Evolutionary conservation across 371 early-diverging fungal species (phyloP).

Genomic region (Gilbertella persicaria): DNA sequence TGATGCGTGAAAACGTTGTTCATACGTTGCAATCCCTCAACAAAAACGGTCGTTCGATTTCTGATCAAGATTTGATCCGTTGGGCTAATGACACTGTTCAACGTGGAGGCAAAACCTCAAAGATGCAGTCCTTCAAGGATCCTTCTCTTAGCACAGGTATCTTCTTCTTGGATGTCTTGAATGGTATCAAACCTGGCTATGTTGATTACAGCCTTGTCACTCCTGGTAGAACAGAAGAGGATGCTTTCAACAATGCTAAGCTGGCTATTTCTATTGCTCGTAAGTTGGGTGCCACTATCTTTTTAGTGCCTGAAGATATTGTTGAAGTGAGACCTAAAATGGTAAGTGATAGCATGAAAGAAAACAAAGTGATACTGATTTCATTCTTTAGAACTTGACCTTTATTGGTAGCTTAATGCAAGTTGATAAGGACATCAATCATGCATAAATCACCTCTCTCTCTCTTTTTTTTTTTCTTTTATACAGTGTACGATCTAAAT

Average conservation of each 20-base stretch:
- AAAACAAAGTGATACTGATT: background rate
- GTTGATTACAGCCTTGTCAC: conserved; percentile 89
- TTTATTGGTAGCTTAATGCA: conserved; percentile 89
- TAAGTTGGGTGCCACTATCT: conserved; percentile 94
- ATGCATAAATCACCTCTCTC: background rate
- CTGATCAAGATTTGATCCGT: conserved; percentile 87
- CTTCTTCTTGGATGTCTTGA: conserved; percentile 90
- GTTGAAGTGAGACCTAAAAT: conserved; percentile 90
- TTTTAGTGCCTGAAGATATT: conserved; percentile 95
- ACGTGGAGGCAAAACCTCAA: conserved; percentile 66
- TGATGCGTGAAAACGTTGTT: conserved; percentile 96
- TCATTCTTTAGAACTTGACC: conserved; percentile 68
- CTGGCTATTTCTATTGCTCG: conserved; percentile 95
- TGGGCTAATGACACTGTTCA: conserved; percentile 91
- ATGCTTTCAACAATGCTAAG: conserved; percentile 84
- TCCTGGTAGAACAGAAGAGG: conserved; percentile 77
- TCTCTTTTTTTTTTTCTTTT: background rate
- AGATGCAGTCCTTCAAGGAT: conserved; percentile 86
- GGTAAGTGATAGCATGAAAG: conserved; percentile 39
- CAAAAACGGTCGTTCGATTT: conserved; percentile 78
- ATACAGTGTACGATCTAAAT: no score
- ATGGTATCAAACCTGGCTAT: conserved; percentile 87
- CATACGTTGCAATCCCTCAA: conserved; percentile 87
- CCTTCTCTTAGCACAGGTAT: conserved; percentile 71
- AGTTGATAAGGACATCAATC: conserved; percentile 35